Conservation (phyloP, 805 yeast species). For the Candida nitratophila region DNA sequence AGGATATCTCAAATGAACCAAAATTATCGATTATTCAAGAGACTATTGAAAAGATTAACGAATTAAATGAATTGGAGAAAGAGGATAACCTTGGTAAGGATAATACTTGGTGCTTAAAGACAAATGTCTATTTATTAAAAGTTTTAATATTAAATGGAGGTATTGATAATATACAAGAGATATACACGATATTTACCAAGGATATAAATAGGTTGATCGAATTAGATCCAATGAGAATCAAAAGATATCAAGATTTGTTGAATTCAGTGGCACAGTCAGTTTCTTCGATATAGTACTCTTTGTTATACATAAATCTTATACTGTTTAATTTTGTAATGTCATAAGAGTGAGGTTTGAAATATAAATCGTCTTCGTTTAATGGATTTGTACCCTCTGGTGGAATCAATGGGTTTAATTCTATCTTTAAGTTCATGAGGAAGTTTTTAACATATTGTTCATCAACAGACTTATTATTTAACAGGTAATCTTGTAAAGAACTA, state of each 20-base stretch:
- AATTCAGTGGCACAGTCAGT: slow-evolving; percentile 1
- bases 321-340: slow-evolving; percentile 25
- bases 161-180: slow-evolving; percentile 12
- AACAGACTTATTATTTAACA: slow-evolving; percentile 1
- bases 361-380: slow-evolving; percentile 15
- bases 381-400: not conserved
- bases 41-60: slow-evolving; percentile 44
- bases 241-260: slow-evolving; percentile 43
- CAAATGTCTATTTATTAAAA: slow-evolving; percentile 40
- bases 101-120: slow-evolving; percentile 72
- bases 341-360: slow-evolving; percentile 22
- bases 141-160: slow-evolving; percentile 11
- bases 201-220: slow-evolving; percentile 37
- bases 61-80: slow-evolving; percentile 65
- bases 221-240: slow-evolving; percentile 59
- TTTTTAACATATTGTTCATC: slow-evolving; percentile 8
- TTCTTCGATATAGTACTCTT: slow-evolving; percentile 20
- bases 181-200: slow-evolving; percentile 22
- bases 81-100: slow-evolving; percentile 56
- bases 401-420: not conserved
- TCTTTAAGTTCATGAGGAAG: not conserved
- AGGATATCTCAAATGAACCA: slow-evolving; percentile 24
- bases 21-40: slow-evolving; percentile 39
- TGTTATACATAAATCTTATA: slow-evolving; percentile 25
- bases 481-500: slow-evolving; percentile 17